phyloP scores from a whole-genome alignment of 1,284 basidiomycete species.

The Heterobasidion parviporum region DNA sequence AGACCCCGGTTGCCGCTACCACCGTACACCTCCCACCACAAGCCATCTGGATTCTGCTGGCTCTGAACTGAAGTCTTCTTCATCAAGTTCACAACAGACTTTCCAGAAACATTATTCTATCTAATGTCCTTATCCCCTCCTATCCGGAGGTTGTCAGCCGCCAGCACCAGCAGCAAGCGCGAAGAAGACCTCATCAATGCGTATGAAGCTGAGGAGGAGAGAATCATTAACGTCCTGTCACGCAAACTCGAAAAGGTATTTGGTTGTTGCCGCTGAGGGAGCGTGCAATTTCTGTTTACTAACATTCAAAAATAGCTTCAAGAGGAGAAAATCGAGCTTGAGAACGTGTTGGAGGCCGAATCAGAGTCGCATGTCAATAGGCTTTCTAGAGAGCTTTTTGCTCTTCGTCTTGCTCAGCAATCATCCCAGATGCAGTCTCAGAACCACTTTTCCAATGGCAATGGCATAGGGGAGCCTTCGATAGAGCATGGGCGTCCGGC shows the following conservation, averaged over 20 bases:
- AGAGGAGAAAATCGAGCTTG: conserved; percentile 76
- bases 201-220: conserved; percentile 81
- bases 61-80: too few species aligned
- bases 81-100: not conserved
- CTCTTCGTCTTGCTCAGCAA: conserved; percentile 48
- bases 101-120: not conserved
- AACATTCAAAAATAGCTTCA: conserved; percentile 39
- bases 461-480: conserved; percentile 7
- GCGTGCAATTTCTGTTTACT: not conserved
- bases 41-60: too few species aligned
- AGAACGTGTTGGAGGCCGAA: conserved; percentile 73
- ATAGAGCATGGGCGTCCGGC: conserved; percentile 2
- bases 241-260: conserved; percentile 72
- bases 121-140: conserved; percentile 58
- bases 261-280: conserved; percentile 4
- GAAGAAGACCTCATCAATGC: conserved; percentile 76
- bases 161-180: conserved; percentile 39
- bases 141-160: conserved; percentile 43
- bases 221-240: conserved; percentile 73
- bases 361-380: conserved; percentile 72
- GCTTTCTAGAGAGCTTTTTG: conserved; percentile 61
- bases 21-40: too few species aligned
- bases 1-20: too few species aligned
- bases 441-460: conserved; percentile 22
- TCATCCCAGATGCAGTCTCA: conserved; percentile 23